A percentile compares a stretch with the other conserved stretches of the same genome.
Evolutionary conservation across 768 basidiomycete genomes (phyloP).

Genomic region (Mycena olivaceomarginata): DNA sequence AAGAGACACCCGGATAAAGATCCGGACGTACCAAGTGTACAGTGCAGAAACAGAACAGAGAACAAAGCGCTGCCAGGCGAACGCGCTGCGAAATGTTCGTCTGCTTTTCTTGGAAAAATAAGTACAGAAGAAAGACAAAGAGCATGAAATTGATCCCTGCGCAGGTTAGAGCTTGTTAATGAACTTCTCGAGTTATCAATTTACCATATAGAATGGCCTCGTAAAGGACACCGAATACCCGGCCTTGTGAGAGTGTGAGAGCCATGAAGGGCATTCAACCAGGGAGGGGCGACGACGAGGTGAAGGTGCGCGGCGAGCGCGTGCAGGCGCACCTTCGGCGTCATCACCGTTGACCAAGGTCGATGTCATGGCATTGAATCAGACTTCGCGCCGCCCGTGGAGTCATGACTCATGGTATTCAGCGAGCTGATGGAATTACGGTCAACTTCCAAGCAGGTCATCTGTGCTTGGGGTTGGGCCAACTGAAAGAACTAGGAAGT

Average conservation of each 20-base stretch:
- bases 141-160: not conserved
- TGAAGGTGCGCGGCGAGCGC: too few species aligned
- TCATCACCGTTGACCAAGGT: too few species aligned
- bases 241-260: not conserved
- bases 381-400: too few species aligned
- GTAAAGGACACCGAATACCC: not conserved
- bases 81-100: not conserved
- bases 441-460: too few species aligned
- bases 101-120: not conserved
- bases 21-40: not conserved
- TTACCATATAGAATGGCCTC: not conserved
- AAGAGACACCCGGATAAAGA: not conserved
- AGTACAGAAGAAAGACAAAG: not conserved
- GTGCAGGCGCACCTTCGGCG: too few species aligned
- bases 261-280: not conserved
- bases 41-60: not conserved
- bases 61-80: not conserved
- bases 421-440: too few species aligned
- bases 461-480: too few species aligned
- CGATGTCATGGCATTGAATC: too few species aligned
- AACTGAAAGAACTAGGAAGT: too few species aligned
- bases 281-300: too few species aligned
- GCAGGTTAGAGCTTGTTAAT: not conserved
- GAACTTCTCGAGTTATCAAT: not conserved
- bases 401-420: too few species aligned